A percentile compares a stretch with the other conserved stretches of the same genome.
Evolutionary conservation across 805 yeast genomes (phyloP).

Genomic region (Ogataea pini): DNA sequence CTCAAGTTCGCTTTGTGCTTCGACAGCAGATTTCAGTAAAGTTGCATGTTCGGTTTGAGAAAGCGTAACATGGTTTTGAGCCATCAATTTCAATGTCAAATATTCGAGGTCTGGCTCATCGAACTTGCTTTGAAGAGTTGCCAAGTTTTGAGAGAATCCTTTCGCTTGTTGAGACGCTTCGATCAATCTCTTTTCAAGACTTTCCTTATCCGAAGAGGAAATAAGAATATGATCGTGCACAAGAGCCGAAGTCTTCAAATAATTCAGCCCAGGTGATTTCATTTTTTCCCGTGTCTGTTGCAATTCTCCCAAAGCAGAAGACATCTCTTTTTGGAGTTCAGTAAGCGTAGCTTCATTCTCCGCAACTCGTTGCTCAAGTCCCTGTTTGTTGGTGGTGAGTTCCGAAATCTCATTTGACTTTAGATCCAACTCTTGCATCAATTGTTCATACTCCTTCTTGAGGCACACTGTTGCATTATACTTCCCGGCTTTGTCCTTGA

Average conservation of each 20-base stretch:
- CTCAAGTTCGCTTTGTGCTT: background rate
- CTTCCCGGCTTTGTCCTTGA: background rate
- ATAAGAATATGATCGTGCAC: constrained; percentile 14
- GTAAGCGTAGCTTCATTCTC: background rate
- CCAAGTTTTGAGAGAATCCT: background rate
- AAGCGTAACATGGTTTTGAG: constrained; percentile 13
- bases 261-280: constrained; percentile 22
- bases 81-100: constrained; percentile 30
- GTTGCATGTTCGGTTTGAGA: constrained; percentile 12
- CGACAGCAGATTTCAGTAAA: background rate
- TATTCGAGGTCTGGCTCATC: constrained; percentile 33
- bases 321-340: constrained; percentile 1
- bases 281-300: constrained; percentile 8
- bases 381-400: background rate
- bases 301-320: constrained; percentile 14
- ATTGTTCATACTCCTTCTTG: constrained; percentile 13
- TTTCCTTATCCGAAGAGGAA: constrained; percentile 6
- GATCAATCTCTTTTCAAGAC: background rate
- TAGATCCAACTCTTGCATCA: constrained; percentile 12
- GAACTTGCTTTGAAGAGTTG: constrained; percentile 1
- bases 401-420: constrained; percentile 6
- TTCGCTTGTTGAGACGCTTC: constrained; percentile 1
- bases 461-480: background rate
- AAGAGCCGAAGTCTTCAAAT: constrained; percentile 31
- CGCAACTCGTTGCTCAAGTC: background rate